These are phyloP conservation scores for Mycena albidolilacea DNA, from an alignment of 768 basidiomycete species.

Conservation along the genomic window DNA sequence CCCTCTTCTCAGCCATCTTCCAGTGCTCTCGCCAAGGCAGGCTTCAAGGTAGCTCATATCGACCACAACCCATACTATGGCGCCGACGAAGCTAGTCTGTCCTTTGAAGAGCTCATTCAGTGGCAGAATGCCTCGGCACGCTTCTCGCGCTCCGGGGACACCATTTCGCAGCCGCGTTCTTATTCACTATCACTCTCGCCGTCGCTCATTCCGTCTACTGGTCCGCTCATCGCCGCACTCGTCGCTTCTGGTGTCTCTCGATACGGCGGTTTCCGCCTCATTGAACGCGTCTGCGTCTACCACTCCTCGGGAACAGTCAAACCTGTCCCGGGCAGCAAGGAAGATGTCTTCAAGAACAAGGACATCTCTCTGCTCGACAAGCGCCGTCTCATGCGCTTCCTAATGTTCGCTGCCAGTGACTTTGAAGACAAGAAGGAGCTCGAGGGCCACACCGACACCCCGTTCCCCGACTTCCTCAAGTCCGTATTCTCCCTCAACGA, in stretches of 20 bases:
- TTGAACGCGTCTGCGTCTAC: slow-evolving; percentile 80
- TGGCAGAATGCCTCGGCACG: slow-evolving; percentile 69
- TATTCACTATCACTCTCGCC: slow-evolving; percentile 93
- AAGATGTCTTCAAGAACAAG: slow-evolving; percentile 92
- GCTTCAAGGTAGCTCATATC: slow-evolving; percentile 89
- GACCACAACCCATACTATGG: slow-evolving; percentile 92
- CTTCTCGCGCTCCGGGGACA: slow-evolving; percentile 59
- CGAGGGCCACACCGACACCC: slow-evolving; percentile 64
- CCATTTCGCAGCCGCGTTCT: slow-evolving; percentile 74
- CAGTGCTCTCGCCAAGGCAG: slow-evolving; percentile 92
- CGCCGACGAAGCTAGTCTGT: slow-evolving; percentile 83
- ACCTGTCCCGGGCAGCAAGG: slow-evolving; percentile 90
- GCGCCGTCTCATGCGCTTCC: slow-evolving; percentile 91
- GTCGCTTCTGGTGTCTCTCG: slow-evolving; percentile 88
- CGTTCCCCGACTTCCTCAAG: slow-evolving; percentile 77
- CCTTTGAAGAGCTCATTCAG: slow-evolving; percentile 81
- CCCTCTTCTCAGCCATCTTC: slow-evolving; percentile 30
- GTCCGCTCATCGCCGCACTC: slow-evolving; percentile 84
- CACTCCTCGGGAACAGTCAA: slow-evolving; percentile 62
- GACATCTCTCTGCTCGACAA: slow-evolving; percentile 86
- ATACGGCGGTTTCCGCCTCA: slow-evolving; percentile 91
- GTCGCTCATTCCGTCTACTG: slow-evolving; percentile 83
- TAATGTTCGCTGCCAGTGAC: slow-evolving; percentile 84
- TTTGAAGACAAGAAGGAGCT: slow-evolving; percentile 77
- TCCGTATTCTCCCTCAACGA: slow-evolving; percentile 74